A percentile compares a stretch with the other conserved stretches of the same genome.
Conservation (phyloP, 108 stramenopile species). For the Skeletonema menzelii region DNA sequence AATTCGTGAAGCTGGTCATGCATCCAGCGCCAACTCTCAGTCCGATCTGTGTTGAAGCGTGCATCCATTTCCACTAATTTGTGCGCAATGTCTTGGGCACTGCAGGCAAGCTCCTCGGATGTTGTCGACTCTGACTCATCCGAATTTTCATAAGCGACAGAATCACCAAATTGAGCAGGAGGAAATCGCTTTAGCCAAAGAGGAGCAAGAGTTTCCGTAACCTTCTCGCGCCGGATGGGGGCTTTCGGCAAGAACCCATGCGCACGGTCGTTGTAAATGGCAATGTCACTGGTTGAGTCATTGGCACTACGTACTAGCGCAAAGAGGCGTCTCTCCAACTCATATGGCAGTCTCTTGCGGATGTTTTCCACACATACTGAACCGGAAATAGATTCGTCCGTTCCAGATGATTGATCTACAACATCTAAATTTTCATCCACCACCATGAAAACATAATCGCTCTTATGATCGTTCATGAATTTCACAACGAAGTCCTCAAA, state of each 20-base stretch:
- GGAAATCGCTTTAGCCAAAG: constrained; percentile 30
- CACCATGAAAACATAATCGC: constrained; percentile 46
- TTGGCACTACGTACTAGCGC: constrained; percentile 53
- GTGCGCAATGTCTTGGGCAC: neutral
- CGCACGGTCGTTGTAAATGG: constrained; percentile 28
- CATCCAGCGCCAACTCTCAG: constrained; percentile 30
- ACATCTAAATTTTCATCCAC: constrained; percentile 58
- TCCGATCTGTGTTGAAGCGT: neutral
- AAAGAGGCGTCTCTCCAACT: constrained; percentile 27
- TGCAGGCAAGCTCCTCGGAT: neutral
- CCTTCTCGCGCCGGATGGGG: constrained; percentile 23
- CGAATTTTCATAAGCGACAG: neutral
- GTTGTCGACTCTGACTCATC: neutral
- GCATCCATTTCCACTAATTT: neutral
- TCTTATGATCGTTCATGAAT: constrained; percentile 27
- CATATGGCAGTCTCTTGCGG: constrained; percentile 1
- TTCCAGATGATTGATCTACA: constrained; percentile 13
- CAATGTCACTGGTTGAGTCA: constrained; percentile 41
- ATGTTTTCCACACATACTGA: constrained; percentile 31
- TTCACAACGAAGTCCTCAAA: constrained; percentile 36
- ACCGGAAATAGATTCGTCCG: constrained; percentile 36
- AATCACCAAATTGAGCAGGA: constrained; percentile 2
- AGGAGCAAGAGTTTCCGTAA: constrained; percentile 33
- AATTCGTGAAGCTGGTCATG: constrained; percentile 42
- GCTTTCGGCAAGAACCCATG: constrained; percentile 54